Base-by-base conservation (phyloP, 371 early-diverging fungal genomes). In the Mortierella sp. region DNA sequence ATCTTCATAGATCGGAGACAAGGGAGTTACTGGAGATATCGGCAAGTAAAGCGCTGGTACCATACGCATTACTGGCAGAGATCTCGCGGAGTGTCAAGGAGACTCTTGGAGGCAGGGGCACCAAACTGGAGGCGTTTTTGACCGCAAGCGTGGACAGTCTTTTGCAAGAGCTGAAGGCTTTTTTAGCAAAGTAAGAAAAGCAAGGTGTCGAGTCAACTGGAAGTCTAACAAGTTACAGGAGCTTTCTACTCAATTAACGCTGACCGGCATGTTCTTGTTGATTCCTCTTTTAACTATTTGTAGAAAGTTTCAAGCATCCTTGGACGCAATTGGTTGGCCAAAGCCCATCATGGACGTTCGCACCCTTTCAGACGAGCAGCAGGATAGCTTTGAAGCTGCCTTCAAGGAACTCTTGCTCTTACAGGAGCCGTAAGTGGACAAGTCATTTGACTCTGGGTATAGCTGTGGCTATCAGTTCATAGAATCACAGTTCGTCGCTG, bases 291-390 rank as follows among this genome's bases (percentile, higher is more conserved):
- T 37, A 50, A 16, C 67, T 11, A 5, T 31, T 69, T 10, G 8
- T 75, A 91, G 90, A 70, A 89, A 90, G 37, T 91, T 91, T 73
- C 88, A 90, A 69, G 77, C 77, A 5, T 80, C 86, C 9, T 78
- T 92, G 67, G 88, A 90, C 31, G 79, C 75, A 2, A 70, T 92
- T n/a, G 86, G 87, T 11, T 92, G 93, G 93, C 93, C 93, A 14
- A 87, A 79, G 46, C 89, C 90, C 19, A 87, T 91, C 21, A 78
- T 86, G 40, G 88, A 91, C 1, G 89, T 90, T 11, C 90, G 88
- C 50, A 78, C 87, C 10, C 86, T 88, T 19, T 80, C 90, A 0
- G 82, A 80, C 50, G 71, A 86, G 13, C 88, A 89, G 34, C 71
- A 88, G 2, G 82, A 88, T 11, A 70, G 46, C 0, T 91, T 93